Conservation (phyloP, 192 early-diverging fungal genomes). For the Thamnidium elegans region DNA sequence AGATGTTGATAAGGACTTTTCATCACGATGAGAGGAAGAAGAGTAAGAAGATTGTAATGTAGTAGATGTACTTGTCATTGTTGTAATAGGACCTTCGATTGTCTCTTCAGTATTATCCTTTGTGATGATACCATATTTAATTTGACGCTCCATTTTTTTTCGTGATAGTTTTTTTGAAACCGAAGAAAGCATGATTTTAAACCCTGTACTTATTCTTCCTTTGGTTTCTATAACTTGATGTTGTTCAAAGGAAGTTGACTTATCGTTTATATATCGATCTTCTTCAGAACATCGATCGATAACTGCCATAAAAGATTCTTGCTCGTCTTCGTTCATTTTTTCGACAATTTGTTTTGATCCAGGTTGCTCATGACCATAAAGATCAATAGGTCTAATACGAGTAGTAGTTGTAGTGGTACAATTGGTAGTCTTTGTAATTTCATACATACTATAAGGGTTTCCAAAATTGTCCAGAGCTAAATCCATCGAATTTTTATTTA, state of each 20-base stretch:
- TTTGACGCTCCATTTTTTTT: conserved; percentile 35
- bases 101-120: conserved; percentile 5
- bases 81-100: conserved; percentile 16
- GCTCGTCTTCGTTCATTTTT: conserved; percentile 30
- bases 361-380: conserved; percentile 12
- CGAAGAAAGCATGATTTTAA: conserved; percentile 46
- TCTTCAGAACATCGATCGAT: conserved; percentile 4
- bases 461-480: background rate
- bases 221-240: background rate
- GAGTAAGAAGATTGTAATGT: conserved; percentile 8
- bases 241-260: background rate
- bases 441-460: conserved; percentile 21
- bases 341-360: conserved; percentile 29
- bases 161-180: conserved; percentile 47
- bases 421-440: conserved; percentile 32
- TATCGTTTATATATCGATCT: background rate
- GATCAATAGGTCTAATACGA: conserved; percentile 31
- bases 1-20: conserved; percentile 9
- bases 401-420: conserved; percentile 28
- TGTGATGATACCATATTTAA: conserved; percentile 13
- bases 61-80: conserved; percentile 21
- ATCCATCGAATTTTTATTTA: background rate
- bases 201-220: conserved; percentile 9
- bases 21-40: background rate
- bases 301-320: conserved; percentile 35